A percentile compares a stretch with the other conserved stretches of the same genome.
phyloP scores from a whole-genome alignment of 768 basidiomycete species.

The Podaxis carcinomalis region DNA sequence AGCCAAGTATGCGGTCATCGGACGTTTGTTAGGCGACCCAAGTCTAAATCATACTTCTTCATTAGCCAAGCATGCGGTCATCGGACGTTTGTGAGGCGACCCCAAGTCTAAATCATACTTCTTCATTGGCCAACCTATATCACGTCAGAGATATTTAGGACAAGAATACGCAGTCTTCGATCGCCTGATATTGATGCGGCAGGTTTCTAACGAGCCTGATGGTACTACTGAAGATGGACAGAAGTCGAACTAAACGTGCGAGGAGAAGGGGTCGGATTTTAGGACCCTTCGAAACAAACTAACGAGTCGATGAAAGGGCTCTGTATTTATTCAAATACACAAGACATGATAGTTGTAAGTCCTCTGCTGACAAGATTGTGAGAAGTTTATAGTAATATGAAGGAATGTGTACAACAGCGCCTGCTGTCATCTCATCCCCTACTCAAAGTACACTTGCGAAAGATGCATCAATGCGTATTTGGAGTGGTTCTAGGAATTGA shows the following conservation, averaged over 20 bases:
- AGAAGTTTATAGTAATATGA: not conserved
- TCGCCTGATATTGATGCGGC: too few species aligned
- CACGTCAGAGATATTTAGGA: too few species aligned
- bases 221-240: too few species aligned
- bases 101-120: too few species aligned
- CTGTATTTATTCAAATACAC: not conserved
- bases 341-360: not conserved
- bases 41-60: too few species aligned
- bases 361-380: not conserved
- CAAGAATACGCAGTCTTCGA: too few species aligned
- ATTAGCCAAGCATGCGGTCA: too few species aligned
- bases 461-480: not conserved
- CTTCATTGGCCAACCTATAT: too few species aligned
- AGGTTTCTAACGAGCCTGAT: too few species aligned
- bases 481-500: not conserved
- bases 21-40: too few species aligned
- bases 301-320: not conserved
- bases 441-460: not conserved
- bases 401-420: not conserved
- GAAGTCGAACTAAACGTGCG: not conserved
- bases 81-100: too few species aligned
- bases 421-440: not conserved
- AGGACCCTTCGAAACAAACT: not conserved
- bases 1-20: too few species aligned
- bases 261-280: not conserved